Base-by-base conservation (phyloP, 495 filamentous ascomycete species). In the Aspergillus carlsbadensis region DNA sequence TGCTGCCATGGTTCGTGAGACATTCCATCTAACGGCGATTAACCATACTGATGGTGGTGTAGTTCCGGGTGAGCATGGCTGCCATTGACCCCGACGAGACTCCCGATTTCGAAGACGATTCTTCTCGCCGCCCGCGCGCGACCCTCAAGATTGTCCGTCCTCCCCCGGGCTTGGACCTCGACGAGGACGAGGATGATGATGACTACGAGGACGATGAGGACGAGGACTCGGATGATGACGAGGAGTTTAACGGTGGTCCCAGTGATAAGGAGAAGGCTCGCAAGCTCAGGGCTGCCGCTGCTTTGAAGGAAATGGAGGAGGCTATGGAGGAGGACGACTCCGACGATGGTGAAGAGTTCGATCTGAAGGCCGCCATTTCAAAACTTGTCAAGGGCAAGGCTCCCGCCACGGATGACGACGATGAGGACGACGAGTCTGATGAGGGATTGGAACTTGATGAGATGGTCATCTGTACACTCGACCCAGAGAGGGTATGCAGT, bases 31-130 rank as follows among this genome's bases (percentile, higher is more conserved):
- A 33, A 6, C 2, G 20, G 45, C 6, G 3, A 20, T 22, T 21
- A 6, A 37, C 13, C 20, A 43, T 36, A 18, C 43, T 47, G 42
- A 51, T 33, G 17, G 3, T 1, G 26, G 24, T 47, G 36, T 54
- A 96, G 92, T 91, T 96, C 77, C 92, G 90, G 64, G 87, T 99
- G 61, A 97, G 91, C 65, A 99, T 99, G 94, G 94, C 95, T 64
- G 94, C 94, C 63, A 86, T 99, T 64, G 92, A 99, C 70, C 94
- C 94, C 33, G 88, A 84, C 64, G 88, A 89, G 58, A 78, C 76
- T 43, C 84, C 88, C 36, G 83, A 89, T 57, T 81, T 80, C 49
- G 82, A 86, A 53, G 80, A 83, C 34, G 81, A 85, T 53, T 76
- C 85, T 42, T 81, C 78, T 70, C 74, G 75, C 47, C 67, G 83